A percentile compares a stretch with the other conserved stretches of the same genome.
Evolutionary conservation across 1,284 basidiomycete species (phyloP).

Genomic region (Farysia itapuensis): DNA sequence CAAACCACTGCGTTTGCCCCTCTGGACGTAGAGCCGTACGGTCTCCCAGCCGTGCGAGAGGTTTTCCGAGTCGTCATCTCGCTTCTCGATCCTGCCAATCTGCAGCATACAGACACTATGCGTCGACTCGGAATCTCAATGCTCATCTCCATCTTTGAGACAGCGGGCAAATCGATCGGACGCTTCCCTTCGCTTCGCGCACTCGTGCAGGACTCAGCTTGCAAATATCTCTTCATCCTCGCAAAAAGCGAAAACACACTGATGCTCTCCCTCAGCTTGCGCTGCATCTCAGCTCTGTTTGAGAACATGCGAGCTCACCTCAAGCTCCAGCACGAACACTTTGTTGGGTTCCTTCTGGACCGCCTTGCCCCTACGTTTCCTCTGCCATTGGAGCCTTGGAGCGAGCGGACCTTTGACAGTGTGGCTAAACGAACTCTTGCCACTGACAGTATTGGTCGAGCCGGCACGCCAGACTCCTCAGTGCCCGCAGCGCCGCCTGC

Average conservation of each 20-base stretch:
- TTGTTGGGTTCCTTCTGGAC: constrained; percentile 89
- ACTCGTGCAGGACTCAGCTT: constrained; percentile 82
- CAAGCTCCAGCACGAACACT: constrained; percentile 95
- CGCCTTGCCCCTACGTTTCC: constrained; percentile 66
- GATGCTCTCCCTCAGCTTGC: constrained; percentile 77
- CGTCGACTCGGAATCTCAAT: constrained; percentile 84
- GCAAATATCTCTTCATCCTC: constrained; percentile 83
- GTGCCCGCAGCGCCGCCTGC: constrained; percentile 62
- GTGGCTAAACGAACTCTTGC: constrained; percentile 25
- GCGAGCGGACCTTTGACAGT: constrained; percentile 56
- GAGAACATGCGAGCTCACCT: constrained; percentile 82
- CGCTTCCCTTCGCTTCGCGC: constrained; percentile 70
- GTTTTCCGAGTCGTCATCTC: constrained; percentile 91
- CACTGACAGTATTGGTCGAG: constrained; percentile 10
- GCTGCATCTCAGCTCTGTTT: constrained; percentile 83
- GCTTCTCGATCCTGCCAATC: constrained; percentile 89
- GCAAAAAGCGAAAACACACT: constrained; percentile 73
- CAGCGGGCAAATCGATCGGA: constrained; percentile 72
- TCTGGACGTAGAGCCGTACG: constrained; percentile 65
- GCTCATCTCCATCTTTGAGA: constrained; percentile 85
- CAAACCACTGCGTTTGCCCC: constrained; percentile 1
- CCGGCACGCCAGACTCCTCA: constrained; percentile 8
- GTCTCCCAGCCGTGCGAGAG: constrained; percentile 88
- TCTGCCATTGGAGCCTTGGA: constrained; percentile 56
- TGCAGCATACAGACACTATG: constrained; percentile 94